Percentiles rank a stretch among this genome's conserved stretches.
These are phyloP conservation scores for Gonapodya prolifera DNA, from an alignment of 192 early-diverging fungal species.

Conservation along the genomic window DNA sequence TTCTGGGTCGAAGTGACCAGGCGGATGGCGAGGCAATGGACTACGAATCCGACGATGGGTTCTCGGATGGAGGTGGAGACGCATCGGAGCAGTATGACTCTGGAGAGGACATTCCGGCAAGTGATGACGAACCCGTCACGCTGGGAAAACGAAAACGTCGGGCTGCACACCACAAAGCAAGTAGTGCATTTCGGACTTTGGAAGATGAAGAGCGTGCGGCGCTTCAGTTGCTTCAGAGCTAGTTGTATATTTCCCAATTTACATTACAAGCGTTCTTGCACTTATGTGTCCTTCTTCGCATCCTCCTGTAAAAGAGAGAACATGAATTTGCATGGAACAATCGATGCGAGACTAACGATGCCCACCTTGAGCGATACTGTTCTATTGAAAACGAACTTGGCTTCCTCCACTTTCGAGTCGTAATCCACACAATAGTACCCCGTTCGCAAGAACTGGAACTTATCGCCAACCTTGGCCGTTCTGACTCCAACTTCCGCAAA, in stretches of 20 bases:
- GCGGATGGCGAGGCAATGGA: too few relatives aligned
- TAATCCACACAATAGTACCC: slow-evolving; percentile 98
- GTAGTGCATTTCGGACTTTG: too few relatives aligned
- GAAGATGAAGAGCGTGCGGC: neutral
- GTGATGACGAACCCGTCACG: neutral
- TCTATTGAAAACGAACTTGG: slow-evolving; percentile 39
- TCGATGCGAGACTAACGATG: too few relatives aligned
- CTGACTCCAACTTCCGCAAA: slow-evolving; percentile 75
- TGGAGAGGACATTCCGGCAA: neutral
- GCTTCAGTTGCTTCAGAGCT: neutral
- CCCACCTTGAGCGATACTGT: slow-evolving; percentile 43
- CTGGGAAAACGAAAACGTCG: neutral
- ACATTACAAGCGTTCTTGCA: neutral
- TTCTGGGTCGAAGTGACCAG: too few relatives aligned
- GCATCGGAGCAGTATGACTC: neutral
- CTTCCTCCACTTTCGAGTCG: slow-evolving; percentile 58
- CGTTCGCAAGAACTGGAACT: slow-evolving; percentile 88
- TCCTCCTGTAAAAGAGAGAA: neutral
- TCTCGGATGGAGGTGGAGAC: neutral
- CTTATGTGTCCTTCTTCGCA: neutral
- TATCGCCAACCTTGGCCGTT: slow-evolving; percentile 64
- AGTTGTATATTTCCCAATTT: neutral
- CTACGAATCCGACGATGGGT: too few relatives aligned
- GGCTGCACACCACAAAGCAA: too few relatives aligned
- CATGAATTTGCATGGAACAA: too few relatives aligned